Evolutionary conservation across 179 eudicot species (phyloP).

Genomic region (Camellia oleifera): DNA sequence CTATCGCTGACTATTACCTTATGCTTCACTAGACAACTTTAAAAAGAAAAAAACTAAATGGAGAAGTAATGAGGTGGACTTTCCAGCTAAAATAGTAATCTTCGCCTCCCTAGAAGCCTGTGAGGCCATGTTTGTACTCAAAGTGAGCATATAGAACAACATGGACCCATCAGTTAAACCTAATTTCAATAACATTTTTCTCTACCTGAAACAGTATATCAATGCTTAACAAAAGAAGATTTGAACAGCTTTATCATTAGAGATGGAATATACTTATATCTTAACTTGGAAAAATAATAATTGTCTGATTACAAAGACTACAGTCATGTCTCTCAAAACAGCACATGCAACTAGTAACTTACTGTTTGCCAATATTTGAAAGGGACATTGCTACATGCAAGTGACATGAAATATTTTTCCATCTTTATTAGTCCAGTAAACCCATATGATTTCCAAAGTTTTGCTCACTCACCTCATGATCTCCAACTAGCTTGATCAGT

Average conservation of each 20-base stretch:
- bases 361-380: background rate
- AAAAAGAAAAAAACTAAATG: background rate
- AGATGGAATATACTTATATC: background rate
- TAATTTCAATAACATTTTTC: background rate
- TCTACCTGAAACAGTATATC: background rate
- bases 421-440: background rate
- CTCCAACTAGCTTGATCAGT: constrained; percentile 72
- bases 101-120: background rate
- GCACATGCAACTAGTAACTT: constrained; percentile 6
- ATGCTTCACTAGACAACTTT: background rate
- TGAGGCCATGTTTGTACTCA: background rate
- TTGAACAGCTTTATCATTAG: background rate
- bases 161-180: background rate
- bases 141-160: background rate
- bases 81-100: background rate
- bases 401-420: background rate
- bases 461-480: constrained; percentile 67
- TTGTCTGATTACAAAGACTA: too few species aligned
- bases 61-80: too few species aligned
- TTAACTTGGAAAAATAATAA: background rate
- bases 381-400: background rate
- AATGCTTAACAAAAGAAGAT: background rate
- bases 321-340: background rate
- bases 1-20: background rate
- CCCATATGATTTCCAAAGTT: too few species aligned